phyloP scores from a whole-genome alignment of 73 alveolate species.

The Tetrahymena thermophila region DNA sequence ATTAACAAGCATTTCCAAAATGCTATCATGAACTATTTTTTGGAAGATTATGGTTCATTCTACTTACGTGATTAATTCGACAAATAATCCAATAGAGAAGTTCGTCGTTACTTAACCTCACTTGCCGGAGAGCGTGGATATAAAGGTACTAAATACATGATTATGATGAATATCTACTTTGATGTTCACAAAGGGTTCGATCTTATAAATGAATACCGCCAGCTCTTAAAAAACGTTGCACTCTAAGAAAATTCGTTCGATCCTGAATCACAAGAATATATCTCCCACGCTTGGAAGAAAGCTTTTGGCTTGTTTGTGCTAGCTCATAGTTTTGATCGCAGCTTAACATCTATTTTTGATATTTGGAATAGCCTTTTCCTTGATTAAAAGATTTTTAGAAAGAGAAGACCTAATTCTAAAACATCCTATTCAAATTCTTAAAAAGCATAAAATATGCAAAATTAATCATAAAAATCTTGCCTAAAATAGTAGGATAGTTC shows the following conservation, averaged over 20 bases:
- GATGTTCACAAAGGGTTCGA: not conserved
- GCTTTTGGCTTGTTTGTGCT: not conserved
- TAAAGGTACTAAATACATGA: not conserved
- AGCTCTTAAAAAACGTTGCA: not conserved
- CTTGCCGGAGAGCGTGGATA: not conserved
- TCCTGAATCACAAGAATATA: not conserved
- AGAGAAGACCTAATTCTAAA: not conserved
- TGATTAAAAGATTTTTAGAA: not conserved
- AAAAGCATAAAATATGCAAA: not conserved
- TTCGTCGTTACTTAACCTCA: not conserved
- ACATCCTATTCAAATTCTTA: not conserved
- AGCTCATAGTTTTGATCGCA: not conserved
- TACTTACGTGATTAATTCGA: not conserved
- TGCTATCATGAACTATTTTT: not conserved
- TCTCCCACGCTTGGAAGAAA: not conserved
- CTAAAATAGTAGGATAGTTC: not conserved
- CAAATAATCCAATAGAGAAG: not conserved
- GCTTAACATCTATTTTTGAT: not conserved
- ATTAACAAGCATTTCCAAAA: not conserved
- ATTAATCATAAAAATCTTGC: not conserved
- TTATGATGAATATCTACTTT: not conserved
- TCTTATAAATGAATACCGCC: not conserved
- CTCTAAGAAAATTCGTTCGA: not conserved
- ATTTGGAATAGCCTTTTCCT: not conserved
- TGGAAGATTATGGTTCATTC: not conserved